These are phyloP conservation scores for Mytilinidion resinicola DNA, from an alignment of 495 filamentous ascomycete genomes.

Conservation along the genomic window DNA sequence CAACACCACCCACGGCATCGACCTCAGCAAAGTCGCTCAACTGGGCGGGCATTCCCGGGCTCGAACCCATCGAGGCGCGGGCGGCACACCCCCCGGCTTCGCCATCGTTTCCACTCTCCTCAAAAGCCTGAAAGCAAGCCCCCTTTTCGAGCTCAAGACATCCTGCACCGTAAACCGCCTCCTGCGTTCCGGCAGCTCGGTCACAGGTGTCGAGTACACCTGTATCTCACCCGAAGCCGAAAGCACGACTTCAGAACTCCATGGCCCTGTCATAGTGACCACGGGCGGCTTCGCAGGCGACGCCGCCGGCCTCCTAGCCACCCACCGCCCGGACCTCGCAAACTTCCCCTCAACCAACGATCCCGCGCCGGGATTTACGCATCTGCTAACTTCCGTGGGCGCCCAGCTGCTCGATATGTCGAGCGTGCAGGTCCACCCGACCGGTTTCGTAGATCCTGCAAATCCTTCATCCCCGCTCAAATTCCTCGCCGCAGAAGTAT, in stretches of 20 bases:
- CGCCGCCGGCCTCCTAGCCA: slow-evolving; percentile 45
- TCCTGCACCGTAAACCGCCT: slow-evolving; percentile 43
- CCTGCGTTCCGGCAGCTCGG: slow-evolving; percentile 21
- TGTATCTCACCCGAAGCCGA: slow-evolving; percentile 25
- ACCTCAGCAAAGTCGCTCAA: slow-evolving; percentile 48
- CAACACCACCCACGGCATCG: slow-evolving; percentile 44
- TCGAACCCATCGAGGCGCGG: slow-evolving; percentile 50
- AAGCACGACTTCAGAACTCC: slow-evolving; percentile 12
- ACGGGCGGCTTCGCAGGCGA: slow-evolving; percentile 56
- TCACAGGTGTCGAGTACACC: slow-evolving; percentile 27
- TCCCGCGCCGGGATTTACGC: slow-evolving; percentile 44
- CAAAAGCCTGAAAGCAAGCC: slow-evolving; percentile 37
- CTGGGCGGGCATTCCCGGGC: slow-evolving; percentile 48
- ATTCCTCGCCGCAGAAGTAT: slow-evolving; percentile 55
- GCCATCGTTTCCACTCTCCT: slow-evolving; percentile 49
- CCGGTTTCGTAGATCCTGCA: slow-evolving; percentile 64
- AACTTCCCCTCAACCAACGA: slow-evolving; percentile 57
- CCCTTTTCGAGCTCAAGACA: slow-evolving; percentile 43
- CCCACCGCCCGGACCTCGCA: slow-evolving; percentile 50
- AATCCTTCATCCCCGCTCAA: slow-evolving; percentile 39
- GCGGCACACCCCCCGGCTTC: slow-evolving; percentile 47
- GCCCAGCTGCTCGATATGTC: slow-evolving; percentile 54
- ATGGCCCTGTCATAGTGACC: slow-evolving; percentile 51
- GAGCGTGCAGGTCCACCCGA: slow-evolving; percentile 56
- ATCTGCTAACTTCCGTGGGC: slow-evolving; percentile 42